These are phyloP conservation scores for Magnusiomyces clavatus DNA, from an alignment of 1,139 yeast species.

Conservation along the genomic window DNA sequence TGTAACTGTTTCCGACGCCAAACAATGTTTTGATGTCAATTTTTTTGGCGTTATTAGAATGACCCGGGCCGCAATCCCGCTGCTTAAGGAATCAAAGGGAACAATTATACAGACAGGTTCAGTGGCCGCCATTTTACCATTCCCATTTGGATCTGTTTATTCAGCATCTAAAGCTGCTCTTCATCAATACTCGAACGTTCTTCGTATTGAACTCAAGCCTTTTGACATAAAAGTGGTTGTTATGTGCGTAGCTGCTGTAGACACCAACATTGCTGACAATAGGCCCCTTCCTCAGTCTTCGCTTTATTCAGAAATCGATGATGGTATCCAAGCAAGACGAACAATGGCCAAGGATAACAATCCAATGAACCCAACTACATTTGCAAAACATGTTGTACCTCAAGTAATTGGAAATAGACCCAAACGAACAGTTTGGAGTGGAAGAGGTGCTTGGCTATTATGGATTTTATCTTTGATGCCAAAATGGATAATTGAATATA, in stretches of 20 bases:
- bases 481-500: slow-evolving; percentile 40
- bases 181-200: slow-evolving; percentile 55
- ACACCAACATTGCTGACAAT: slow-evolving; percentile 52
- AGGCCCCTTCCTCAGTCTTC: slow-evolving; percentile 52
- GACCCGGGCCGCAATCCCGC: slow-evolving; percentile 50
- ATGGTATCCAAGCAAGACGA: slow-evolving; percentile 48
- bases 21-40: slow-evolving; percentile 56
- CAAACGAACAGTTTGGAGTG: slow-evolving; percentile 47
- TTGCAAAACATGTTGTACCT: slow-evolving; percentile 47
- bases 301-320: slow-evolving; percentile 39
- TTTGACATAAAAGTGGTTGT: slow-evolving; percentile 68
- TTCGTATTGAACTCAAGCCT: slow-evolving; percentile 63
- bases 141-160: slow-evolving; percentile 66
- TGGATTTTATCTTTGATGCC: slow-evolving; percentile 32
- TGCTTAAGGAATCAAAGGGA: slow-evolving; percentile 61
- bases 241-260: slow-evolving; percentile 61
- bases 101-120: slow-evolving; percentile 72
- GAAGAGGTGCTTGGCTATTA: slow-evolving; percentile 41
- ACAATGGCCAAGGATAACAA: slow-evolving; percentile 51
- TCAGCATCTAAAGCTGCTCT: slow-evolving; percentile 73
- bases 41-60: slow-evolving; percentile 61
- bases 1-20: slow-evolving; percentile 49
- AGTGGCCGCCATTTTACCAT: slow-evolving; percentile 54
- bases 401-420: slow-evolving; percentile 42
- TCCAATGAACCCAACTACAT: slow-evolving; percentile 52